Base-by-base conservation (phyloP, 345 rosid species). In the Eutrema japonicum region DNA sequence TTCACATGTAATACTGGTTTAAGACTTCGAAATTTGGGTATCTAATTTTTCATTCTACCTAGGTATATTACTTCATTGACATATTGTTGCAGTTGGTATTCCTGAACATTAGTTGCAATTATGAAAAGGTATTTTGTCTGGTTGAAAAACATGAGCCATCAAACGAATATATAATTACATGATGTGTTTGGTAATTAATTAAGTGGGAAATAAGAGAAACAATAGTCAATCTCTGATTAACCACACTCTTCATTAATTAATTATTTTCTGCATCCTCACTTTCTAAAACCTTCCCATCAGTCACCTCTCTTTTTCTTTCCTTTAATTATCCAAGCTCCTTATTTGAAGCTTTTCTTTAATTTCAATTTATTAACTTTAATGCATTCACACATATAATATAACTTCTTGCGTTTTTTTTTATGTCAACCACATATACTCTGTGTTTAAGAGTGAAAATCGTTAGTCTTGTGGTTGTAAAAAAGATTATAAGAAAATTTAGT, bases 141-240 rank as follows among this genome's bases (percentile, higher is more conserved):
- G 74, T 75, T 75, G 78, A 75, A 75, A 58, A 75, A 68, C 50
- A 68, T 42, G 49, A 73, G 65, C 71, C 41, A 48, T 18, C 46
- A 66, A 46, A 66, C 18, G 47, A 68, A 36, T 35, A 32, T 22
- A 22, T 22, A 43, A 35, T 60, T 68, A 68, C 78, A 60, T 62
- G 2, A 51, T 59, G 73, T 60, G 74, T 60, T 67, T 32, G 51
- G 73, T 74, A 43, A 66, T 41, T 66, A 74, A 55, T 55, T 55
- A 46, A 29, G 64, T 47, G 40, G 57, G 56, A 41, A 29, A 64
- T 29, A 64, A 48, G 43, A 61, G 55, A 65, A 66, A 16, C 30
- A 37, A 74, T 67, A 66, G 78, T 50, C 68, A 67, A 67, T 67
- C 45, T 50, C 16, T 68, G 54, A 75, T 60, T 75, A 75, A 33